A percentile compares a stretch with the other conserved stretches of the same genome.
Evolutionary conservation across 805 yeast species (phyloP).

Genomic region (Candida maesae): DNA sequence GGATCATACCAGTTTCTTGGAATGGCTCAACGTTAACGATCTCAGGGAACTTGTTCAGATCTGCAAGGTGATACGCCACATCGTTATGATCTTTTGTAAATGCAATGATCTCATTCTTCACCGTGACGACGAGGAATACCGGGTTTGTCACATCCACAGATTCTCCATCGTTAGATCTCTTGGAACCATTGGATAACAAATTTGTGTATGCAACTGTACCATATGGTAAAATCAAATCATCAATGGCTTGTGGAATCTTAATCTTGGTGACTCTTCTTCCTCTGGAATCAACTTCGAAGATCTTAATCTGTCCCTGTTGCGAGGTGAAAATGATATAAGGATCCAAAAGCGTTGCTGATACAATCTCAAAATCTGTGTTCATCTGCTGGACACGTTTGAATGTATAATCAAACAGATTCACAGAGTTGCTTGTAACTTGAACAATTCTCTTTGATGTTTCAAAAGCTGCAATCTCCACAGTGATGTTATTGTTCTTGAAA

Average conservation of each 20-base stretch:
- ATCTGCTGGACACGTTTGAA: constrained; percentile 52
- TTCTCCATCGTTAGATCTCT: constrained; percentile 26
- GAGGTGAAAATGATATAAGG: constrained; percentile 61
- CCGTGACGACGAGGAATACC: constrained; percentile 64
- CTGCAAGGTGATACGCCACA: constrained; percentile 35
- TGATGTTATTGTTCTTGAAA: constrained; percentile 58
- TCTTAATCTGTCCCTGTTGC: constrained; percentile 66
- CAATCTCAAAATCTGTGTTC: constrained; percentile 55
- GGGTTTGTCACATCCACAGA: constrained; percentile 29
- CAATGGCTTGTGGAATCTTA: constrained; percentile 33
- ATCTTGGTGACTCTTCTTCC: constrained; percentile 35
- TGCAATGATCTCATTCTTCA: constrained; percentile 67
- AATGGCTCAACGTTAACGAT: constrained; percentile 36
- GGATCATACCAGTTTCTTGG: constrained; percentile 38
- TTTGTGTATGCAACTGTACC: constrained; percentile 58
- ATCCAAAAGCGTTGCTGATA: constrained; percentile 59
- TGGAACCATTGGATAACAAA: constrained; percentile 36
- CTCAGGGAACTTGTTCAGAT: constrained; percentile 35
- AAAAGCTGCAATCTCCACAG: constrained; percentile 64
- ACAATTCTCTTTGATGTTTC: constrained; percentile 54
- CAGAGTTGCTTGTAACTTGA: constrained; percentile 67
- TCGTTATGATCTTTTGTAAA: constrained; percentile 51
- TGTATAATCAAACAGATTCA: constrained; percentile 57
- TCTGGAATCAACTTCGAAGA: constrained; percentile 42
- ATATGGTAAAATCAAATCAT: constrained; percentile 57